Evolutionary conservation across 2,329 filamentous ascomycete species (phyloP).

Genomic region (Mycogone perniciosa): DNA sequence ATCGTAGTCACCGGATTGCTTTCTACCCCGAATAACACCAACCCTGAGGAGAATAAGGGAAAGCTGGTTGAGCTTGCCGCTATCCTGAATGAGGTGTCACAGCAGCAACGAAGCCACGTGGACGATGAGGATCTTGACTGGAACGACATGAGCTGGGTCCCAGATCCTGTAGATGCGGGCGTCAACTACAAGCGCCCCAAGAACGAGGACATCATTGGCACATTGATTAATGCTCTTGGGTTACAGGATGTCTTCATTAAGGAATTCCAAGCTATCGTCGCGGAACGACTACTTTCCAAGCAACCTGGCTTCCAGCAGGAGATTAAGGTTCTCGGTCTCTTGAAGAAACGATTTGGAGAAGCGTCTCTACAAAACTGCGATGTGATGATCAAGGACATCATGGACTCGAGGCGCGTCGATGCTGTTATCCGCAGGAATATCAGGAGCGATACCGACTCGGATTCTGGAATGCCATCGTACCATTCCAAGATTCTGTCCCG

Average conservation of each 20-base stretch:
- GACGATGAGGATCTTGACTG: slow-evolving; percentile 74
- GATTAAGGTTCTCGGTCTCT: slow-evolving; percentile 72
- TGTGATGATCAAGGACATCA: slow-evolving; percentile 92
- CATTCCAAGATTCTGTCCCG: slow-evolving; percentile 84
- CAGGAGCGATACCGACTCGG: slow-evolving; percentile 10
- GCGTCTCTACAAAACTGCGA: slow-evolving; percentile 83
- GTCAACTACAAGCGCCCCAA: slow-evolving; percentile 87
- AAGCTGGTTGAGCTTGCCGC: slow-evolving; percentile 61
- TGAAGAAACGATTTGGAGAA: slow-evolving; percentile 86
- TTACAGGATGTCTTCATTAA: slow-evolving; percentile 89
- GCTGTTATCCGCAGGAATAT: slow-evolving; percentile 50
- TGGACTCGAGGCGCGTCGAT: slow-evolving; percentile 74
- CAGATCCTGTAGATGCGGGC: slow-evolving; percentile 87
- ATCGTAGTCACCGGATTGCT: slow-evolving; percentile 71
- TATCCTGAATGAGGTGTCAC: slow-evolving; percentile 56
- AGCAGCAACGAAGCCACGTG: slow-evolving; percentile 44
- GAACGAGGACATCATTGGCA: slow-evolving; percentile 85
- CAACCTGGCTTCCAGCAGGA: slow-evolving; percentile 70
- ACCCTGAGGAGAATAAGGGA: slow-evolving; percentile 38
- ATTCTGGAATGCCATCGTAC: slow-evolving; percentile 35
- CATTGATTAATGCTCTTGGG: slow-evolving; percentile 80
- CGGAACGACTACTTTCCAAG: slow-evolving; percentile 66
- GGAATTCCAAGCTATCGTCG: slow-evolving; percentile 85
- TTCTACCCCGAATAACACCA: slow-evolving; percentile 51
- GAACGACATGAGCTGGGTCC: slow-evolving; percentile 89